Percentiles rank a stretch among this genome's conserved stretches.
Evolutionary conservation across 2,329 filamentous ascomycete species (phyloP).

Genomic region (Penicillium griseofulvum): DNA sequence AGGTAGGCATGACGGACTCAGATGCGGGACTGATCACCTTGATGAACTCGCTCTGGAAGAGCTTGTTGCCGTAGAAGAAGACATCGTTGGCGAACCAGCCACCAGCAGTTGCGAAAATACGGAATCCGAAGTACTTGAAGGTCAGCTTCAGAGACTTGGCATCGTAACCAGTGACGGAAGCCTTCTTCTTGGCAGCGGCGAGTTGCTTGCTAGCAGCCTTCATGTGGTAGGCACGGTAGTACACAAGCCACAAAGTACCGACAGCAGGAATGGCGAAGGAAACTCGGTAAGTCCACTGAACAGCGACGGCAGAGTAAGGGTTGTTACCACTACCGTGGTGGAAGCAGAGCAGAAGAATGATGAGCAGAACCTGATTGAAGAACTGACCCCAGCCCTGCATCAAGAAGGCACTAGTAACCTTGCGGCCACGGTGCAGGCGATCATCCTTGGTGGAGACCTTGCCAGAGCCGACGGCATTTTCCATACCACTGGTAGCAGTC

Average conservation of each 20-base stretch:
- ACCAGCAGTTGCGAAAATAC: slow-evolving; percentile 80
- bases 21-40: slow-evolving; percentile 68
- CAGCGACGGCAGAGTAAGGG: slow-evolving; percentile 73
- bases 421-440: slow-evolving; percentile 90
- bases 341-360: slow-evolving; percentile 82
- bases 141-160: slow-evolving; percentile 76
- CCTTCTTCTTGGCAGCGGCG: slow-evolving; percentile 76
- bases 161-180: slow-evolving; percentile 88
- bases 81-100: slow-evolving; percentile 96
- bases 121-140: slow-evolving; percentile 78
- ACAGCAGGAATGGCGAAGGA: slow-evolving; percentile 89
- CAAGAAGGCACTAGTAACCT: slow-evolving; percentile 91
- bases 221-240: slow-evolving; percentile 97
- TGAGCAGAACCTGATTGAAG: slow-evolving; percentile 86
- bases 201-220: slow-evolving; percentile 81
- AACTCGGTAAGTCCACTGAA: slow-evolving; percentile 87
- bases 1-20: slow-evolving; percentile 75
- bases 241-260: slow-evolving; percentile 90
- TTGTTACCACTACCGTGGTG: slow-evolving; percentile 73
- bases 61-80: slow-evolving; percentile 99
- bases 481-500: slow-evolving; percentile 93
- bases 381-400: slow-evolving; percentile 99
- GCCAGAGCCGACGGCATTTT: slow-evolving; percentile 80
- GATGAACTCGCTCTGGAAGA: slow-evolving; percentile 92
- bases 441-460: slow-evolving; percentile 88